Evolutionary conservation across 176 grass and related monocot species (phyloP).

Genomic region (Panicum miliaceum): DNA sequence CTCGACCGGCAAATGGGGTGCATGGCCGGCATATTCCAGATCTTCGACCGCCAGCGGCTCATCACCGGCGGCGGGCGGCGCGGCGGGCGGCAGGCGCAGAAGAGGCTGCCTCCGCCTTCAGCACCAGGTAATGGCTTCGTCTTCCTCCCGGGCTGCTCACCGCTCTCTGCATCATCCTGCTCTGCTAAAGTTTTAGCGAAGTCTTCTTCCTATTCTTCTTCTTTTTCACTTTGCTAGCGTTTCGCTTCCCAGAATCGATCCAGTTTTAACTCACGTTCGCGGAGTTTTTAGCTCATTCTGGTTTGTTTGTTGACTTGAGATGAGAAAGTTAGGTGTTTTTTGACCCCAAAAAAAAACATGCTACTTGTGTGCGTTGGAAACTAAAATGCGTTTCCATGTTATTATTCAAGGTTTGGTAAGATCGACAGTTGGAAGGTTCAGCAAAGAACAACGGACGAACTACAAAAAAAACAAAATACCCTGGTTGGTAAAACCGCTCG

Average conservation of each 20-base stretch:
- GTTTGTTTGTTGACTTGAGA: conserved; percentile 42
- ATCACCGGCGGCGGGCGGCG: conserved; percentile 43
- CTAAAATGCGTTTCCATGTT: conserved; percentile 22
- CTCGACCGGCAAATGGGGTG: conserved; percentile 81
- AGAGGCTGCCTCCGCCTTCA: conserved; percentile 50
- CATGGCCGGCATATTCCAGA: conserved; percentile 91
- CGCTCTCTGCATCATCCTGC: neutral
- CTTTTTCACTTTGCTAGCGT: neutral
- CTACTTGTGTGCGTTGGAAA: conserved; percentile 7
- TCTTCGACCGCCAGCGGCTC: conserved; percentile 81
- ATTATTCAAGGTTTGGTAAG: conserved; percentile 33
- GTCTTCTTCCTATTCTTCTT: no score
- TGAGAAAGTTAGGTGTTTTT: neutral
- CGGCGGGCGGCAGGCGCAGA: conserved; percentile 35
- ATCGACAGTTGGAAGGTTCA: conserved; percentile 42
- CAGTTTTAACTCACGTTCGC: neutral
- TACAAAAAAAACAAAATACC: neutral
- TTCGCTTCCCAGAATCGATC: neutral
- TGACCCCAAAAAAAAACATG: neutral
- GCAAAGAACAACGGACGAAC: neutral
- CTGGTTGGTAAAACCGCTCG: conserved; percentile 7
- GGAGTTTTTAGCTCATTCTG: conserved; percentile 20
- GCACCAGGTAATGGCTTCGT: conserved; percentile 50
- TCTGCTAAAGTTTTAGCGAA: neutral
- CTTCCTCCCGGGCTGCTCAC: neutral